Base-by-base conservation (phyloP, 805 yeast species). In the Metschnikowia dekortorum region DNA sequence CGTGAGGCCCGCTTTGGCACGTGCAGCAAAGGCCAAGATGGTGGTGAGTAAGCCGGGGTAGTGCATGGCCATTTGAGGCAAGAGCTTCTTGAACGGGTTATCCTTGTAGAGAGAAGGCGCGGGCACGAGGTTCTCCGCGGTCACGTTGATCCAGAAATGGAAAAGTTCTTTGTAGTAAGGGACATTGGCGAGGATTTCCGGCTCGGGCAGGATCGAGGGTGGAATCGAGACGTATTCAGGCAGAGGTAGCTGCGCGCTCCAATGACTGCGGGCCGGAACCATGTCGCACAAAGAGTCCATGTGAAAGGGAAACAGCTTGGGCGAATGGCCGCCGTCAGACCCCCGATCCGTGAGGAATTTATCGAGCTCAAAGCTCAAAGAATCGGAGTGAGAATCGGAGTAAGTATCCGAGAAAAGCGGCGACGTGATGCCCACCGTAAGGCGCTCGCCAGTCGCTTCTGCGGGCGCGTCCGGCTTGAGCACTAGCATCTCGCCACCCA, bases 21-120 rank as follows among this genome's bases (percentile, higher is more conserved):
- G 59, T 2, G 75, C 76, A 1, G 76, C 63, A 56, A 69, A 71
- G 9, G 78, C 78, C 30, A 85, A 63, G 11, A 85, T 53, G 1
- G 85, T 69, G 1, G 87, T 75, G 55, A 85, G 64, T 13, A 86
- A 62, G 0, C 86, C 78, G 4, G 81, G 79, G 51, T 78, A 73
- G 26, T 74, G 72, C 74, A 83, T 69, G 1, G 92, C 89, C 76
- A 87, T 73, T 56, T 78, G 79, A 0, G 94, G 92, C 10, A 87
- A 64, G 7, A 84, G 68, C 10, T 75, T 75, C 52, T 77, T 76
- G 67, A 85, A 86, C 0, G 95, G 95, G 57, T 85, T 83, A 13
- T 79, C 81, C 18, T 66, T 69, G 58, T 83, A 83, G 1, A 76
- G 59, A 3, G 78, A 70, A 8, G 88, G 88, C 0, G 87, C 83